Evolutionary conservation across 2,329 filamentous ascomycete genomes (phyloP).

Genomic region (Aspergillus sp.): DNA sequence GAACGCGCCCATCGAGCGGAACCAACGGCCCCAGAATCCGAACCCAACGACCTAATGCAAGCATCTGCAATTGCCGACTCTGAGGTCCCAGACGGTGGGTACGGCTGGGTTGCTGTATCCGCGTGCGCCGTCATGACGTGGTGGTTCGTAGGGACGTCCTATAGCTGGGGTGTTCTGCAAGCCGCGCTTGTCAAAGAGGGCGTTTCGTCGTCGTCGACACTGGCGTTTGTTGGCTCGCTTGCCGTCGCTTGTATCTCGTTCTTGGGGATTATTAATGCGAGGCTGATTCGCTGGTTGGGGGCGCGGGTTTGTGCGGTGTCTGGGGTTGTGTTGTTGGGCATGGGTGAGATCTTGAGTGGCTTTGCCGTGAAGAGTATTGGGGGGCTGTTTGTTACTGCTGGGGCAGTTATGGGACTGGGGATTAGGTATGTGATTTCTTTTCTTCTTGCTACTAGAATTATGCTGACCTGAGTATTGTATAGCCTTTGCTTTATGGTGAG

Average conservation of each 20-base stretch:
- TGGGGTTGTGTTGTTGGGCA: conserved; percentile 53
- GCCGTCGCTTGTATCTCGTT: conserved; percentile 52
- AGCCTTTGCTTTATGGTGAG: conserved; percentile 45
- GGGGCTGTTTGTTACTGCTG: conserved; percentile 51
- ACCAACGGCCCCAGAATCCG: neutral
- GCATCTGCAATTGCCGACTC: conserved; percentile 49
- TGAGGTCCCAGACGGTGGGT: conserved; percentile 33
- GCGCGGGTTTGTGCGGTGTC: conserved; percentile 47
- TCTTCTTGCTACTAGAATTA: neutral
- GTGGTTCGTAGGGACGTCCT: conserved; percentile 58
- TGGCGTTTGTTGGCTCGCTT: conserved; percentile 61
- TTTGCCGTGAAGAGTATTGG: conserved; percentile 48
- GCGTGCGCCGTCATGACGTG: conserved; percentile 54
- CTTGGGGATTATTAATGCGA: conserved; percentile 53
- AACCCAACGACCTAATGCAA: conserved; percentile 38
- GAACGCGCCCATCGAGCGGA: neutral
- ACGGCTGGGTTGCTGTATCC: conserved; percentile 46
- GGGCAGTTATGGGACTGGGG: conserved; percentile 50
- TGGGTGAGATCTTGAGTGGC: conserved; percentile 50
- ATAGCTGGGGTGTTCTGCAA: conserved; percentile 63
- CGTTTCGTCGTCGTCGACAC: conserved; percentile 51
- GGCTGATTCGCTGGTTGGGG: conserved; percentile 53
- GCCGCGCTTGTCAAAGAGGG: conserved; percentile 52
- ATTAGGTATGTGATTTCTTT: conserved; percentile 28
- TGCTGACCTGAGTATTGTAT: conserved; percentile 5